Base-by-base conservation (phyloP, 345 rosid genomes). In the Syzygium aqueum region DNA sequence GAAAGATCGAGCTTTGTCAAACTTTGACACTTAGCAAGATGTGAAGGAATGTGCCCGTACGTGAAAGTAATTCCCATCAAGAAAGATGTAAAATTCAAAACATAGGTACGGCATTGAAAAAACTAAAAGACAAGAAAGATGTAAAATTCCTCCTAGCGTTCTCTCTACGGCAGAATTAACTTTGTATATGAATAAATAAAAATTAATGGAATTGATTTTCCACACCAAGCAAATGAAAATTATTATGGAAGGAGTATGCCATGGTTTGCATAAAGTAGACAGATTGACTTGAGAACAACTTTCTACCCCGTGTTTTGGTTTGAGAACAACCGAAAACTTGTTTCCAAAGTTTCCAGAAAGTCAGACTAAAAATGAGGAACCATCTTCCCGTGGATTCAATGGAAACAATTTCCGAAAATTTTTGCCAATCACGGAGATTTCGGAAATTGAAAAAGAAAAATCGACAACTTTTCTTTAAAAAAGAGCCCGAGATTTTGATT, bases 41-140 rank as follows among this genome's bases (percentile, higher is more conserved):
- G 54, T 12, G 83, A 53, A 46, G 90, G 94, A 54, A 89, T 86
- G 87, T 27, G 59, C 6, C 90, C 93, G 33, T 52, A 85, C 93
- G 33, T 52, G 86, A 51, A 89, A 51, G 17, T 2, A 46, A 86
- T 92, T 92, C 10, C 53, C n/a, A 7, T 28, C 80, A 27, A 89
- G 51, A 63, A n/a, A n/a, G n/a, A n/a, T n/a, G n/a, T n/a, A 56
- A 56, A 56, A 56, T 4, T 56, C 27, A 56, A 28, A 25, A 11
- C 3, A 25, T 57, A 25, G 28, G 0, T 11, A 25, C 28, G 1
- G 46, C 59, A 54, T 54, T 21, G 46, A 43, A 43, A 5, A 43
- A 50, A 50, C 51, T 50, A 6, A 52, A 52, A 52, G 15, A 52
- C 54, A 52, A 52, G 54, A 52, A 52, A 52, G 19, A 52, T 52